These are phyloP conservation scores for Malassezia pachydermatis DNA, from an alignment of 1,284 basidiomycete genomes.

Conservation along the genomic window DNA sequence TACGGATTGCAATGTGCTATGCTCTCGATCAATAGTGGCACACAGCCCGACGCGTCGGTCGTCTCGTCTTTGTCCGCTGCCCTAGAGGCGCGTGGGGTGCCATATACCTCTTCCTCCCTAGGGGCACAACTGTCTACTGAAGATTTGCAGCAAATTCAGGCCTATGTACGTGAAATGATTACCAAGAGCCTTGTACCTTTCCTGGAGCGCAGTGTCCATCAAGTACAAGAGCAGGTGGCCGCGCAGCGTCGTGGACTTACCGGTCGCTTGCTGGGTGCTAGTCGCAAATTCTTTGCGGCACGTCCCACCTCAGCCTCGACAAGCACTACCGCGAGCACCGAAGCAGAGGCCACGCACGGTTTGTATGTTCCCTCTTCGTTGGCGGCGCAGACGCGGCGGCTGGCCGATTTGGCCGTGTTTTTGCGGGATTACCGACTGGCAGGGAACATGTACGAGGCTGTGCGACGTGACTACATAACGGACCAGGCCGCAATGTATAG, in stretches of 20 bases:
- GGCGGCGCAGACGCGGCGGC: conserved; percentile 54
- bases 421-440: conserved; percentile 82
- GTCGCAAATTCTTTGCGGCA: conserved; percentile 52
- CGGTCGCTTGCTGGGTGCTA: conserved; percentile 58
- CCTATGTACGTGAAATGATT: conserved; percentile 78
- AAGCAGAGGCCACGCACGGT: conserved; percentile 13
- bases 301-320: conserved; percentile 5
- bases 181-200: conserved; percentile 84
- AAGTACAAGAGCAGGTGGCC: conserved; percentile 84
- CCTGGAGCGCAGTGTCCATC: conserved; percentile 86
- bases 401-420: conserved; percentile 91
- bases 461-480: conserved; percentile 52
- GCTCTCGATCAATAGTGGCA: conserved; percentile 36
- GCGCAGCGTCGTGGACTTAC: conserved; percentile 77
- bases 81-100: neutral
- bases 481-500: conserved; percentile 38
- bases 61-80: neutral
- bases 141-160: conserved; percentile 69
- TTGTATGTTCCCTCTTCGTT: conserved; percentile 51
- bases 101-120: neutral
- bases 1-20: conserved; percentile 46
- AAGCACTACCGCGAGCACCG: conserved; percentile 47
- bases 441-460: conserved; percentile 68
- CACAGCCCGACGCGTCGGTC: neutral
- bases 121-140: conserved; percentile 55